Conservation (phyloP, 768 basidiomycete genomes). For the Lanmaoa rubissima region DNA sequence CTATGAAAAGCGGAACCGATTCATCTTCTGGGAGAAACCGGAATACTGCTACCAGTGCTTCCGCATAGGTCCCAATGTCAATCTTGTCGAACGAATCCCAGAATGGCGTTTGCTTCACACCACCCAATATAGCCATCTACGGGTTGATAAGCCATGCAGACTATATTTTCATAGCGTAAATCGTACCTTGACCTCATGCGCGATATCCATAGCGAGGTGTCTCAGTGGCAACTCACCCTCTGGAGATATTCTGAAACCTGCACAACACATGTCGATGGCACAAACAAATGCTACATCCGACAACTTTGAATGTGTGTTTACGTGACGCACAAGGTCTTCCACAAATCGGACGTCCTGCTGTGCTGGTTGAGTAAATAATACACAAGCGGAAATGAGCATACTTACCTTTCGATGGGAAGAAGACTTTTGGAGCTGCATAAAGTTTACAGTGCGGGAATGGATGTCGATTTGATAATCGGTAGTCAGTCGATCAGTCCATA, state of each 20-base stretch:
- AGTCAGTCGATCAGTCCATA: constrained; percentile 71
- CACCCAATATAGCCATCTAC: constrained; percentile 25
- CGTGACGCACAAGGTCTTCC: constrained; percentile 60
- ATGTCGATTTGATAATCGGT: constrained; percentile 49
- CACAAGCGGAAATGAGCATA: not conserved
- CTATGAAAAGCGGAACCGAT: constrained; percentile 54
- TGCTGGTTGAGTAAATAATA: not conserved
- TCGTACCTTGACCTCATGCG: constrained; percentile 74
- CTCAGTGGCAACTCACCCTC: constrained; percentile 63
- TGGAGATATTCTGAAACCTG: constrained; percentile 51
- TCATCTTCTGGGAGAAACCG: constrained; percentile 68
- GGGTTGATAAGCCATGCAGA: not conserved
- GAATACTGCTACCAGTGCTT: constrained; percentile 70
- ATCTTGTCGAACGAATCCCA: constrained; percentile 70
- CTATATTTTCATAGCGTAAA: constrained; percentile 19
- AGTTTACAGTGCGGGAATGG: constrained; percentile 31
- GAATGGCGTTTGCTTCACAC: constrained; percentile 54
- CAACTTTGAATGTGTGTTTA: constrained; percentile 53
- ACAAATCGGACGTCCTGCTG: constrained; percentile 52
- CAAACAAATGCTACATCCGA: constrained; percentile 70
- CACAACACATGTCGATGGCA: constrained; percentile 74
- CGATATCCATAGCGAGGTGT: constrained; percentile 66
- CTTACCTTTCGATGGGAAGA: constrained; percentile 32
- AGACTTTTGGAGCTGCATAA: constrained; percentile 27
- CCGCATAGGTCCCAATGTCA: constrained; percentile 74